Evolutionary conservation across 768 basidiomycete genomes (phyloP), one percentile per base, ranked within the genome.

Genomic region (Termitomyces titanicus): DNA sequence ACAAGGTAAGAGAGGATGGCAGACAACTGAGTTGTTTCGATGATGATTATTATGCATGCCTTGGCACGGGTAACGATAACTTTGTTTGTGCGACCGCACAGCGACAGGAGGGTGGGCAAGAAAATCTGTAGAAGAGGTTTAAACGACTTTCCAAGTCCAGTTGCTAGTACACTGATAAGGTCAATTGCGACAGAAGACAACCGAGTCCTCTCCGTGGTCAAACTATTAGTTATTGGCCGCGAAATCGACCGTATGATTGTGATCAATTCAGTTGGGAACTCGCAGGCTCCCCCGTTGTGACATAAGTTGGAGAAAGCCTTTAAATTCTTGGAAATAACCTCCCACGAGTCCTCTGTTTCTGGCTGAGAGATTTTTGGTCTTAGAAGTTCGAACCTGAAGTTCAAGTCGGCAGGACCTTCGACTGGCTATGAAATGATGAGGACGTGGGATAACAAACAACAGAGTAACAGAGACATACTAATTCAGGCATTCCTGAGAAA

Each of bases 51-150:
- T 40, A 92, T 79, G 61, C 82, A 84, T 0, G 76, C 65, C 56
- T 77, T 81, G 1, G 88, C 86, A 31, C 90, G 86, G 40, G 75
- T 79, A 61, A 84, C 71, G 63, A 89, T 82, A 45, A 94, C 82
- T 68, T 92, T 94, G 76, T 88, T 93, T 18, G 91, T 79, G 20
- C 89, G 82, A 17, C 82, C 76, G 59, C 88, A 90, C 22, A 92
- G 71, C 1, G 72, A 70, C 12, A 94, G 73, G 18, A 94, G 73
- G 7, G 83, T 70, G 0, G 91, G 92, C 40, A 93, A 61, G 63
- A 88, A 85, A 12, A 84, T 64, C n/a, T 80, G 68, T 7, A 91
- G 69, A 20, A 93, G 74, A 2, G 83, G 78, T 38, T 88, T 88
- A 63, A 92, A 93, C 8, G 76, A 74, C 6, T 70, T 61, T 18